Evolutionary conservation across 768 basidiomycete genomes (phyloP).

Genomic region (Solioccasus polychromus): DNA sequence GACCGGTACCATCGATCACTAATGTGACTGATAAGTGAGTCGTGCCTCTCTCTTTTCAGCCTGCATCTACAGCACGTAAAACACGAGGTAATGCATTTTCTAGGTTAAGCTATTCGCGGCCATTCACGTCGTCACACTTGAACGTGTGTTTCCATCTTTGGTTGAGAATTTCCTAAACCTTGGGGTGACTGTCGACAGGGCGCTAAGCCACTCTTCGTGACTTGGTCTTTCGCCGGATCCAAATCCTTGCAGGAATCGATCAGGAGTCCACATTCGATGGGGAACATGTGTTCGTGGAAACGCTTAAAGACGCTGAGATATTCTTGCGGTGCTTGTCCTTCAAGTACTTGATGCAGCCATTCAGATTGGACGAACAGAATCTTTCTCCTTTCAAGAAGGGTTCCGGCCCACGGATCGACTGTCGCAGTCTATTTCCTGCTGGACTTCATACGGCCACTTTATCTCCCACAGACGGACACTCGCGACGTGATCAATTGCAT

Average conservation of each 20-base stretch:
- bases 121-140: no score
- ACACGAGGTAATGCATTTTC: no score
- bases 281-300: not conserved
- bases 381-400: slow-evolving; percentile 19
- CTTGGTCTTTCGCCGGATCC: not conserved
- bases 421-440: slow-evolving; percentile 16
- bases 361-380: slow-evolving; percentile 10
- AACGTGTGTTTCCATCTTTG: no score
- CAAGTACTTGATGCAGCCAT: slow-evolving; percentile 19
- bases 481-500: slow-evolving; percentile 2
- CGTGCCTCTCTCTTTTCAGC: no score
- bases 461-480: not conserved
- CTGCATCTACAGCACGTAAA: no score
- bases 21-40: no score
- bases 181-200: no score
- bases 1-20: no score
- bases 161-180: no score
- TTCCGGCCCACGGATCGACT: slow-evolving; percentile 16
- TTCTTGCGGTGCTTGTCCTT: no score
- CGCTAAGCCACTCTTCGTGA: not conserved
- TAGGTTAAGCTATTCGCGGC: no score
- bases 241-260: not conserved
- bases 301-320: no score
- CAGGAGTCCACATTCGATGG: not conserved
- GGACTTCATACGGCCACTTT: not conserved